A percentile compares a stretch with the other conserved stretches of the same genome.
Evolutionary conservation across 495 filamentous ascomycete genomes (phyloP).

Genomic region (Penicillium diatomitis): DNA sequence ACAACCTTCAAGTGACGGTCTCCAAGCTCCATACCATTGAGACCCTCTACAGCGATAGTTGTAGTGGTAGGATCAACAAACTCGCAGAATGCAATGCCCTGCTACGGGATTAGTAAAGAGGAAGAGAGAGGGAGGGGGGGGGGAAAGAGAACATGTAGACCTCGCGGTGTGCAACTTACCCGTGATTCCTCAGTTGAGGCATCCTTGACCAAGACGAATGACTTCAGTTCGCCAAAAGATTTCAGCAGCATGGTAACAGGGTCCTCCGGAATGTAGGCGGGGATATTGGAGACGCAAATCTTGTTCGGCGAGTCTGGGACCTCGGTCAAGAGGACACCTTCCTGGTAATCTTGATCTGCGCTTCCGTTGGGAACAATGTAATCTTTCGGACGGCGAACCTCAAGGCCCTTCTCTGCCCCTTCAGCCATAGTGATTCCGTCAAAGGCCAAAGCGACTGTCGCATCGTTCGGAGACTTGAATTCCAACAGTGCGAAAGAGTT

Average conservation of each 20-base stretch:
- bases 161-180: conserved; percentile 44
- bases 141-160: not conserved
- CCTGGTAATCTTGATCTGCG: conserved; percentile 69
- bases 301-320: conserved; percentile 93
- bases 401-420: conserved; percentile 52
- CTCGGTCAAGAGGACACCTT: conserved; percentile 65
- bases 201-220: conserved; percentile 88
- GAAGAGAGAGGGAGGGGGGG: not conserved
- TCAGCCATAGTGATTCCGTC: conserved; percentile 86
- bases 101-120: conserved; percentile 13
- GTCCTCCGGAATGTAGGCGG: conserved; percentile 76
- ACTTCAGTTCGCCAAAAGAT: conserved; percentile 87
- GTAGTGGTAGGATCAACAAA: conserved; percentile 72
- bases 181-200: conserved; percentile 74
- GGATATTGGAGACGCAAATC: conserved; percentile 84
- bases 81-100: conserved; percentile 97
- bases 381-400: conserved; percentile 87
- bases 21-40: conserved; percentile 87
- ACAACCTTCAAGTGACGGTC: conserved; percentile 76
- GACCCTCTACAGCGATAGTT: conserved; percentile 78
- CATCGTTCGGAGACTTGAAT: conserved; percentile 78
- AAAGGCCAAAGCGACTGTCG: conserved; percentile 83
- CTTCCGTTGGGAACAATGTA: conserved; percentile 83
- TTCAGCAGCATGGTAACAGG: conserved; percentile 83
- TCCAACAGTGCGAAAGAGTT: conserved; percentile 75